Evolutionary conservation across 192 early-diverging fungal genomes (phyloP), one percentile per base, ranked within the genome.

Genomic region (Geranomyces variabilis): DNA sequence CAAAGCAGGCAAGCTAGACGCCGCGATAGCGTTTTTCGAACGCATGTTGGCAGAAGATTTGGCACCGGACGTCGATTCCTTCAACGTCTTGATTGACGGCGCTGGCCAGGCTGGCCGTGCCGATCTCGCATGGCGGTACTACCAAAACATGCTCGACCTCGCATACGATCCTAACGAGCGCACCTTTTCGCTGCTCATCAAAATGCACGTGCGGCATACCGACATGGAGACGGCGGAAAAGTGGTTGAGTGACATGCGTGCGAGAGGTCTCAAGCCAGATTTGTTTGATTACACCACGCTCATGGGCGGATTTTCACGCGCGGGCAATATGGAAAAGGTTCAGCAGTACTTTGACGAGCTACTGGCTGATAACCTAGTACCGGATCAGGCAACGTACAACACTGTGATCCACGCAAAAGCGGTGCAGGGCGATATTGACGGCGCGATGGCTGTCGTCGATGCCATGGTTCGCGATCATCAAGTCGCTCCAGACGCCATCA

Each of bases 1-100:
- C n/a, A 30, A 55, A 33, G 53, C 53, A 4, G 34, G 55, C 24
- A 65, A 81, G 13, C 47, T 72, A 14, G 26, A 28, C 22, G 73
- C 41, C 12, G 63, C 68, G n/a, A 57, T 77, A 36, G 65, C 22
- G n/a, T 81, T 81, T 53, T 81, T 75, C 56, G 61, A 75, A 14
- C 66, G 69, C 13, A 81, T 81, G 79, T 68, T 68, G 44, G 66
- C 71, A 9, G 79, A 81, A 48, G 79, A 73, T 12, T 56, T 81
- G 9, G 71, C 51, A 22, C 79, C 75, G 0, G 73, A 81, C 70
- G 73, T 68, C 15, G 56, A 62, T n/a, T 67, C 75, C 13, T 81
- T 67, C 55, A 77, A 77, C 61, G 41, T 46, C 12, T 15, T 81
- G 22, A 74, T 81, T 45, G 24, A 19, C 43, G 78, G 74, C 46